phyloP scores from a whole-genome alignment of 2,329 filamentous ascomycete genomes.

The Clarireedia paspali region DNA sequence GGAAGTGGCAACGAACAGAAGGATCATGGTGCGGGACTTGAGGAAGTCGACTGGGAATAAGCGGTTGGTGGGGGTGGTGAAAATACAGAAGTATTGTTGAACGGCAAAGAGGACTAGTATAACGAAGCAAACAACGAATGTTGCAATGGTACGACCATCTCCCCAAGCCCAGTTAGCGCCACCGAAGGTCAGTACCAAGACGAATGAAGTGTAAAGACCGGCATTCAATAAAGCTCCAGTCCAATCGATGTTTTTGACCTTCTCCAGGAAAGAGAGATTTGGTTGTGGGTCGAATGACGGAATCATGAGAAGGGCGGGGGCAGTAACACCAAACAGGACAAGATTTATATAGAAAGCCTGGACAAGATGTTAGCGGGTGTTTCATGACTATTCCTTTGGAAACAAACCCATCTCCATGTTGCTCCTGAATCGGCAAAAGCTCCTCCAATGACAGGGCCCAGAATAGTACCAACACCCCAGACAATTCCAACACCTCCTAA shows the following conservation, averaged over 20 bases:
- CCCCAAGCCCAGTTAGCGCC: conserved; percentile 8
- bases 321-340: conserved; percentile 26
- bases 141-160: conserved; percentile 12
- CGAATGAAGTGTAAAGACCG: conserved; percentile 16
- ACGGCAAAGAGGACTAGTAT: conserved; percentile 11
- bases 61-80: conserved; percentile 15
- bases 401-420: conserved; percentile 28
- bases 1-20: conserved; percentile 25
- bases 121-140: conserved; percentile 37
- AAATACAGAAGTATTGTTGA: conserved; percentile 16
- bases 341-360: conserved; percentile 28
- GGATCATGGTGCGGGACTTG: conserved; percentile 26
- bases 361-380: not conserved
- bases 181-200: conserved; percentile 4
- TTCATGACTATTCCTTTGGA: not conserved
- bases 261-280: not conserved
- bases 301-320: conserved; percentile 14
- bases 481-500: conserved; percentile 10
- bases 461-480: conserved; percentile 17
- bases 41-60: conserved; percentile 24
- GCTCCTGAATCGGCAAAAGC: conserved; percentile 21
- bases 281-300: conserved; percentile 8
- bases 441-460: conserved; percentile 25
- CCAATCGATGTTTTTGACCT: conserved; percentile 26
- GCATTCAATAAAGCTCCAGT: conserved; percentile 22